Base-by-base conservation (phyloP, 176 grass and related monocot genomes). In the Alopecurus myosuroides region DNA sequence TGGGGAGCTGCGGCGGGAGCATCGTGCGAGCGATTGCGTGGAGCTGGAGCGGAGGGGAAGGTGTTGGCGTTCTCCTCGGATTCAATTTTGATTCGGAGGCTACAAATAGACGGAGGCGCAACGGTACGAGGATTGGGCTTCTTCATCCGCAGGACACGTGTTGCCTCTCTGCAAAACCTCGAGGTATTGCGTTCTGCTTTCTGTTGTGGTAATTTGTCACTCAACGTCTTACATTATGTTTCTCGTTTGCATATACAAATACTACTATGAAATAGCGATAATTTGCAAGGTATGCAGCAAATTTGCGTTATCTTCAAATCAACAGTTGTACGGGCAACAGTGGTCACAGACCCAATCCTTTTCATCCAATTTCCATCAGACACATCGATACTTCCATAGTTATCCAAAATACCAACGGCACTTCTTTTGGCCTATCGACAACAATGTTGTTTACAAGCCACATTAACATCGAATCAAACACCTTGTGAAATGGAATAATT, bases 1-100 rank as follows among this genome's bases (percentile, higher is more conserved):
- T 19, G 56, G 50, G 40, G 77, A 77, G 71, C 12, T 80, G 87
- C 17, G 72, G 25, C 44, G 81, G 71, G 73, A 86, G 66, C 88
- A 90, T 90, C 19, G 45, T 25, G 49, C 76, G 42, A 70, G 28
- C 48, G 77, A 77, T 81, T 81, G 69, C 49, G 70, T 45, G 30
- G 49, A 50, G 17, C 11, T 42, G 33, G 36, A 18, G 46, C 19
- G 26, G 41, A 74, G 40, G 69, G 19, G 36, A 23, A 42, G 81
- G 26, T 4, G 52, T 23, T 70, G 35, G 56, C 31, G 58, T 89
- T 57, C 61, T 89, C 44, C 64, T 49, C 60, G 42, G 44, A 62
- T 37, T 17, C 12, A 56, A 23, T 79, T 79, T 79, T 61, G 77
- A 79, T 48, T 79, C 48, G 77, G 77, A 60, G 52, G 7, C 70